phyloP scores from a whole-genome alignment of 2,329 filamentous ascomycete species.

The Phaeosphaeriaceae sp. region DNA sequence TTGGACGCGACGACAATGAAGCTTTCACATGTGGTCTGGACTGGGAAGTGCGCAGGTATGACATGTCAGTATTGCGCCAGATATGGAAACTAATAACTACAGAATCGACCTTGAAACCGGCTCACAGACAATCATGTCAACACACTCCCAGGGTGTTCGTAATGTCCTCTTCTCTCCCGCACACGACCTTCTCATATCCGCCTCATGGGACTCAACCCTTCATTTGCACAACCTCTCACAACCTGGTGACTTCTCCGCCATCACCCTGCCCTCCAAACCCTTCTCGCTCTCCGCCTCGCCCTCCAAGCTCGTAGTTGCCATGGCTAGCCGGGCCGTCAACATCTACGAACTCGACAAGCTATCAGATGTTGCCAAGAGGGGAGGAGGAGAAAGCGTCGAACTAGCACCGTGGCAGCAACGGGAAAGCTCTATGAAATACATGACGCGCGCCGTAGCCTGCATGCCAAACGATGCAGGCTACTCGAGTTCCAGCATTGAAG shows the following conservation, averaged over 20 bases:
- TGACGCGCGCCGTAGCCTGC: slow-evolving; percentile 89
- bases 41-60: slow-evolving; percentile 78
- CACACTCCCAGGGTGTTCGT: slow-evolving; percentile 80
- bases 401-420: slow-evolving; percentile 89
- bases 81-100: slow-evolving; percentile 1
- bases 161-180: slow-evolving; percentile 81
- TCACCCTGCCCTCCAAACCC: slow-evolving; percentile 82
- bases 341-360: slow-evolving; percentile 88
- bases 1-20: slow-evolving; percentile 80
- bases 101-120: slow-evolving; percentile 75
- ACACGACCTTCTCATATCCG: slow-evolving; percentile 81
- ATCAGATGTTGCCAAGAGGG: slow-evolving; percentile 42
- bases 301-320: slow-evolving; percentile 90
- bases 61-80: neutral
- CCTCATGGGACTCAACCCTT: slow-evolving; percentile 91
- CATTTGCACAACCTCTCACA: slow-evolving; percentile 75
- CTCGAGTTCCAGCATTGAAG: slow-evolving; percentile 90
- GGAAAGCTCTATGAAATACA: slow-evolving; percentile 94
- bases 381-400: slow-evolving; percentile 44
- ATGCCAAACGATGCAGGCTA: slow-evolving; percentile 98
- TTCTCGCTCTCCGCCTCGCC: slow-evolving; percentile 81
- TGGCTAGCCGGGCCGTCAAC: slow-evolving; percentile 90
- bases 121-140: slow-evolving; percentile 75
- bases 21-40: slow-evolving; percentile 88
- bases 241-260: slow-evolving; percentile 63